Evolutionary conservation across 2,329 filamentous ascomycete genomes (phyloP).

Genomic region (Fusarium heterosporum): DNA sequence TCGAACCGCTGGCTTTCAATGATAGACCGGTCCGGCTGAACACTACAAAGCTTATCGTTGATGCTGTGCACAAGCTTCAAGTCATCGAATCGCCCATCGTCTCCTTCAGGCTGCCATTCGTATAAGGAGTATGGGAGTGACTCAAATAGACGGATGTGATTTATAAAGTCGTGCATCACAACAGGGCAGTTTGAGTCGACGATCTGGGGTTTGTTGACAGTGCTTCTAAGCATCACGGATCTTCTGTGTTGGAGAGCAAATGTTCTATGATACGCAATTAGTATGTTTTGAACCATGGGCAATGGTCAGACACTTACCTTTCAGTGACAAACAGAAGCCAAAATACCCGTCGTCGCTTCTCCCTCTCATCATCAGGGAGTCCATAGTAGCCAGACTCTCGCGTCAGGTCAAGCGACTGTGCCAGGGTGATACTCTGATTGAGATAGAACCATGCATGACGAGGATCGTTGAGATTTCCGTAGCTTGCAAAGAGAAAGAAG

Average conservation of each 20-base stretch:
- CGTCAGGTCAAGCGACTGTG: conserved; percentile 46
- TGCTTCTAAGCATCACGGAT: conserved; percentile 47
- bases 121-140: conserved; percentile 47
- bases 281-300: rapidly evolving
- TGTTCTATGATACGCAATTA: conserved; percentile 33
- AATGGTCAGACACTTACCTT: conserved; percentile 11
- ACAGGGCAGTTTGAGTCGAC: conserved; percentile 49
- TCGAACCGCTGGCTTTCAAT: conserved; percentile 51
- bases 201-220: conserved; percentile 49
- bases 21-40: conserved; percentile 46
- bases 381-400: conserved; percentile 44
- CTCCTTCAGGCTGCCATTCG: conserved; percentile 47
- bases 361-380: conserved; percentile 40
- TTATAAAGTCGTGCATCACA: conserved; percentile 52
- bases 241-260: conserved; percentile 49
- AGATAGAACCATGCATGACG: conserved; percentile 50
- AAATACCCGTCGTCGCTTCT: conserved; percentile 49
- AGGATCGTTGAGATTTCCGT: conserved; percentile 48
- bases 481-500: conserved; percentile 49
- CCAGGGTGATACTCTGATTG: conserved; percentile 50
- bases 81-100: conserved; percentile 35
- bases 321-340: conserved; percentile 53
- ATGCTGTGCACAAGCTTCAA: conserved; percentile 43
- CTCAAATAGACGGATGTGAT: conserved; percentile 50
- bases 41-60: conserved; percentile 45